A percentile compares a stretch with the other conserved stretches of the same genome.
These are phyloP conservation scores for Stygiomarasmius scandens DNA, from an alignment of 1,284 basidiomycete species.

Conservation along the genomic window DNA sequence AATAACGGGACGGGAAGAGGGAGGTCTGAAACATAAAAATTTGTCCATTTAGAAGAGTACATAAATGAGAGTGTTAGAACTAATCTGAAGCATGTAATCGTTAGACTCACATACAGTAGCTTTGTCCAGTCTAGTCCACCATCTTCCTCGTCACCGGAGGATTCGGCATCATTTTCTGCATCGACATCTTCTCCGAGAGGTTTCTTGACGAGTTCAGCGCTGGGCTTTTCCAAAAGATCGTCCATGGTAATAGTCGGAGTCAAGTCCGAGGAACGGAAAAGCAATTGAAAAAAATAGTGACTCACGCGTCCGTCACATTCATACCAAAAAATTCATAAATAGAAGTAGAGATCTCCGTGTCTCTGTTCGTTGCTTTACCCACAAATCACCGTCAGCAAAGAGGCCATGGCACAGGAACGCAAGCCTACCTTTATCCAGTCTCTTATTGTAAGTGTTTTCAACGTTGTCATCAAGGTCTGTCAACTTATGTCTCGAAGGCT, in stretches of 20 bases:
- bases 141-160: conserved; percentile 45
- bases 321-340: background rate
- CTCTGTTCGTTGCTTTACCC: background rate
- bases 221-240: conserved; percentile 27
- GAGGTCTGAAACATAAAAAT: conserved; percentile 31
- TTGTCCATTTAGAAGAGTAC: background rate
- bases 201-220: conserved; percentile 12
- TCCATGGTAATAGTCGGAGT: conserved; percentile 23
- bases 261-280: background rate
- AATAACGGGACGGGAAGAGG: conserved; percentile 55
- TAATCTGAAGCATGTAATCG: conserved; percentile 20
- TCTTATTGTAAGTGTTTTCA: conserved; percentile 30
- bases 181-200: conserved; percentile 3
- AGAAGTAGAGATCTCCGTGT: background rate
- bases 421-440: conserved; percentile 38
- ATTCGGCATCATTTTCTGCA: conserved; percentile 49
- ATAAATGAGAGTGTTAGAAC: conserved; percentile 6
- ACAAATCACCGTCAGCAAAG: background rate
- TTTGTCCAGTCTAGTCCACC: conserved; percentile 52
- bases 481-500: conserved; percentile 50
- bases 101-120: conserved; percentile 25
- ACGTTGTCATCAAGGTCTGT: background rate
- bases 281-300: background rate
- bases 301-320: background rate
- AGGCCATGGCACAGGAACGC: conserved; percentile 15